phyloP scores from a whole-genome alignment of 1,284 basidiomycete genomes.

The Fistulina hepatica region DNA sequence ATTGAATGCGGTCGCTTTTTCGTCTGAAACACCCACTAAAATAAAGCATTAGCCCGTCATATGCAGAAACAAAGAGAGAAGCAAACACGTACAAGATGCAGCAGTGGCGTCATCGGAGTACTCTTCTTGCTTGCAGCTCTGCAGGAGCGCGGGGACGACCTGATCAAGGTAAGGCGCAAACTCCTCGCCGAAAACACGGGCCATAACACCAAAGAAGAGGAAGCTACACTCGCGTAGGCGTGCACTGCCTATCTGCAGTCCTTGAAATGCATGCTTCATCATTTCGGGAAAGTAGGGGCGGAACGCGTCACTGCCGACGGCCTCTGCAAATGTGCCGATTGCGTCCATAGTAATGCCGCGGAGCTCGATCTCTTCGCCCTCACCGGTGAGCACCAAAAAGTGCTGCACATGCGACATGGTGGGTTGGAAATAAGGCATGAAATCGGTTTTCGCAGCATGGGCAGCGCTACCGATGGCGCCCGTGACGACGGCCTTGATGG shows the following conservation, averaged over 20 bases:
- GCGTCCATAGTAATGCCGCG: conserved; percentile 98
- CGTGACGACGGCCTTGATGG: conserved; percentile 92
- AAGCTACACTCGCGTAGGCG: conserved; percentile 93
- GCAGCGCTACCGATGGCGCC: conserved; percentile 98
- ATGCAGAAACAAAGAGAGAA: conserved; percentile 3
- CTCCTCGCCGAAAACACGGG: conserved; percentile 90
- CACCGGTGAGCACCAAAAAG: conserved; percentile 62
- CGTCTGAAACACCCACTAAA: conserved; percentile 40
- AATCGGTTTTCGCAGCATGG: conserved; percentile 90
- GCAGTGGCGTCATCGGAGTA: conserved; percentile 56
- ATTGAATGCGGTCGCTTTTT: conserved; percentile 46
- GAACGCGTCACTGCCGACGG: conserved; percentile 92
- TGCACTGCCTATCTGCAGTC: conserved; percentile 79
- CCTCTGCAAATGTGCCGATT: conserved; percentile 95
- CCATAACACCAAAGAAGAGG: conserved; percentile 98
- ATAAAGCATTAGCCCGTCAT: conserved; percentile 25
- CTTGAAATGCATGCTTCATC: conserved; percentile 94
- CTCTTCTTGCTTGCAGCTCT: conserved; percentile 81
- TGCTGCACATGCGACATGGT: conserved; percentile 87
- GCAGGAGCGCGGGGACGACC: conserved; percentile 81
- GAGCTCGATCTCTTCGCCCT: conserved; percentile 87
- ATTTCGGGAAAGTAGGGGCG: conserved; percentile 90
- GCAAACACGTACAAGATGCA: background rate
- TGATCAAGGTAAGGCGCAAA: conserved; percentile 82
- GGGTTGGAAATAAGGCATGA: conserved; percentile 91